Conservation (phyloP, 2,329 filamentous ascomycete species). For the Cladosporium sphaerospermum region DNA sequence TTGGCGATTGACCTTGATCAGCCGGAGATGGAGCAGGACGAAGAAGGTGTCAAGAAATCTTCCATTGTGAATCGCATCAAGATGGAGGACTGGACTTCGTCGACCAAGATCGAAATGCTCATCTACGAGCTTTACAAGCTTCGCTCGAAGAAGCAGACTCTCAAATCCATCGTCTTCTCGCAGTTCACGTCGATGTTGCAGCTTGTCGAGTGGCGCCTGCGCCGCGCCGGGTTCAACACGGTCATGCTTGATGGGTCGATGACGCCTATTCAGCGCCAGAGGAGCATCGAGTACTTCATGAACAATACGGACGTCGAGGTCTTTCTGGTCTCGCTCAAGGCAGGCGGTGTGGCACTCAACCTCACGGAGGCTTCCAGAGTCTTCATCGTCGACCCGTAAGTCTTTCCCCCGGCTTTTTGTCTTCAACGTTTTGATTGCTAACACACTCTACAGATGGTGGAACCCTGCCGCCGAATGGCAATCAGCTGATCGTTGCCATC, state of each 20-base stretch:
- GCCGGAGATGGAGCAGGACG: conserved; percentile 89
- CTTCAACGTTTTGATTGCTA: conserved; percentile 16
- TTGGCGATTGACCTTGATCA: conserved; percentile 90
- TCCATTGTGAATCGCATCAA: conserved; percentile 98
- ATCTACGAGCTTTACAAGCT: conserved; percentile 91
- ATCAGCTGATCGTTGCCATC: conserved; percentile 77
- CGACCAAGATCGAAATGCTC: conserved; percentile 94
- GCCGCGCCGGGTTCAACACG: conserved; percentile 93
- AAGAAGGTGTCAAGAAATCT: conserved; percentile 79
- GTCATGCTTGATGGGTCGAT: conserved; percentile 98
- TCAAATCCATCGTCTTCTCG: conserved; percentile 96
- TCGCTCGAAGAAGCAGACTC: conserved; percentile 82
- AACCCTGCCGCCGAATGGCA: conserved; percentile 99
- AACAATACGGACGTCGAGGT: conserved; percentile 89
- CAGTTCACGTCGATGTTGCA: conserved; percentile 98
- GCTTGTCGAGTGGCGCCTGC: conserved; percentile 92
- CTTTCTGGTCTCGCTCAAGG: conserved; percentile 92
- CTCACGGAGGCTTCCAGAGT: conserved; percentile 90
- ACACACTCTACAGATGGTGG: conserved; percentile 67
- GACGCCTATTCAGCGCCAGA: conserved; percentile 88
- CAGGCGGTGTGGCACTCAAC: conserved; percentile 91
- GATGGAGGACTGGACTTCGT: conserved; percentile 98
- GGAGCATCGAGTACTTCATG: conserved; percentile 95
- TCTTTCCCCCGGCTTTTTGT: conserved; percentile 25
- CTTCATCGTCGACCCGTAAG: conserved; percentile 92